These are phyloP conservation scores for Cardamine chenopodiifolia DNA, from an alignment of 345 rosid species.

Conservation along the genomic window DNA sequence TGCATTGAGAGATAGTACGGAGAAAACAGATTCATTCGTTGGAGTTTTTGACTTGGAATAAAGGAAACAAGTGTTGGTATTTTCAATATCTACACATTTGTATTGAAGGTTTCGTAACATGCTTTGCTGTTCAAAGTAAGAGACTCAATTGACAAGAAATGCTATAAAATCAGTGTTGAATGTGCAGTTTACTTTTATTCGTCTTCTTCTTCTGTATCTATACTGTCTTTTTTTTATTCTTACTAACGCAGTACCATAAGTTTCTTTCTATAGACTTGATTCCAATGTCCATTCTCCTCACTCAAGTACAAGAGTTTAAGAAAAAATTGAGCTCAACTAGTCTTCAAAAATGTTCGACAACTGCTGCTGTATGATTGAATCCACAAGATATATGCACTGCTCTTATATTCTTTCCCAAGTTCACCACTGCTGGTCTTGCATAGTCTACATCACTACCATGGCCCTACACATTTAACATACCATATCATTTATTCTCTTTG, in stretches of 20 bases:
- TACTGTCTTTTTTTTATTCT: background rate
- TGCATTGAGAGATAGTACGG: constrained; percentile 20
- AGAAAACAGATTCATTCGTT: constrained; percentile 28
- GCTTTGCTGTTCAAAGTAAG: background rate
- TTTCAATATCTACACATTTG: constrained; percentile 17
- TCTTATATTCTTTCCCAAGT: constrained; percentile 56
- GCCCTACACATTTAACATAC: constrained; percentile 52
- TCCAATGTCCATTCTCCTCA: constrained; percentile 19
- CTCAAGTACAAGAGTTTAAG: background rate
- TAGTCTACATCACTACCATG: constrained; percentile 90
- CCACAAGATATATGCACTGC: constrained; percentile 84
- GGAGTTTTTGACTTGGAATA: constrained; percentile 29
- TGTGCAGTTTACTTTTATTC: background rate
- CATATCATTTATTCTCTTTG: background rate
- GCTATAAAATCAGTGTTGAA: background rate
- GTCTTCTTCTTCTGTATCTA: background rate
- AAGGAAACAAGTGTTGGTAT: constrained; percentile 32
- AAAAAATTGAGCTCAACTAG: background rate
- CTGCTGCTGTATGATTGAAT: constrained; percentile 85
- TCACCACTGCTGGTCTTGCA: constrained; percentile 56
- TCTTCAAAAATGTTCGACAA: constrained; percentile 56
- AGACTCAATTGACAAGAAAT: background rate
- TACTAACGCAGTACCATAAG: background rate
- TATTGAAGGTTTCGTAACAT: background rate
- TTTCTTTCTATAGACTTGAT: background rate